Base-by-base conservation (phyloP, 345 rosid genomes). In the Ceriops zippeliana region DNA sequence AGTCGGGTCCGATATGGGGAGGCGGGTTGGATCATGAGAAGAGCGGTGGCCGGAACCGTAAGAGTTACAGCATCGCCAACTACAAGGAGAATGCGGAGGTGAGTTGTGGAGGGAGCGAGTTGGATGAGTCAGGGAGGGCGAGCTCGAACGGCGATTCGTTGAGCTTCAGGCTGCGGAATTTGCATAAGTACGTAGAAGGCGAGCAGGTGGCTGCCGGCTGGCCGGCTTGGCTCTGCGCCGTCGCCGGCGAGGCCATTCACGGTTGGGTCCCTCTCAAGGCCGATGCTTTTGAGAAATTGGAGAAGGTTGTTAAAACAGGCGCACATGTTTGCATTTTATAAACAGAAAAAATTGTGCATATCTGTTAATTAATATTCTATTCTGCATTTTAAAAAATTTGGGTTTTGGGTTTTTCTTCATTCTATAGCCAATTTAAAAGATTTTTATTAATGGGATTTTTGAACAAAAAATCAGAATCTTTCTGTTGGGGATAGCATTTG, bases 141-240 rank as follows among this genome's bases (percentile, higher is more conserved):
- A 81, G 90, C 76, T 84, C 86, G 52, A 86, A 85, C 31, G 86
- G 88, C 58, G 97, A 89, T 42, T 89, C 97, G 34, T 10, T 86
- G 85, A 95, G 97, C 72, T 88, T 87, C 61, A 80, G 97, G 66
- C 67, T 93, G 61, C 84, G 96, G 77, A 88, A 86, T 78, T 63
- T 93, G 70, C 86, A 81, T 0, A 88, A 79, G 86, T 95, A 87
- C 66, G 62, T 88, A 30, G 96, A 91, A 72, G 88, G 93, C 2
- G 97, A 95, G 74, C 97, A 95, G 58, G 93, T 90, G 68, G 93
- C 99, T 22, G 99, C 97, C 3, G 99, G 99, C 1, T 95, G 99
- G 99, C 99, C 99, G 1, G 96, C 90, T 46, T 95, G 99, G 99
- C 86, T 95, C n/a, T 87, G 88, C 63, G 92, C 93, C 75, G 99